Evolutionary conservation across 441 rosid genomes (phyloP).

Genomic region (Pelargonium hybrid): DNA sequence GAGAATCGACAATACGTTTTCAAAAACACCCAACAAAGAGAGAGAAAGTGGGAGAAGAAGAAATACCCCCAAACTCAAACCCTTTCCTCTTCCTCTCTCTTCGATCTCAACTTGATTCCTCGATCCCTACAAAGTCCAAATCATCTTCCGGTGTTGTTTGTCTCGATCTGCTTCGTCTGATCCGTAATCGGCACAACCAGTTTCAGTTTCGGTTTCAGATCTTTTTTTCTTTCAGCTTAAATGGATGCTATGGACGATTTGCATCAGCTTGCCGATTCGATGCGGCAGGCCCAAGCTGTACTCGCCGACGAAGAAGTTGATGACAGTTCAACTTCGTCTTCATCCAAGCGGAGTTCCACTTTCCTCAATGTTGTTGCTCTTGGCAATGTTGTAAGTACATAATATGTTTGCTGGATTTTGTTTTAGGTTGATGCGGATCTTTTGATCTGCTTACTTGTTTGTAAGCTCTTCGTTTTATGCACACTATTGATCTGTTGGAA

Average conservation of each 20-base stretch:
- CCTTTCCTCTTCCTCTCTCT: neutral
- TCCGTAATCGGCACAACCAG: neutral
- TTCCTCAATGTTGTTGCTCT: conserved; percentile 64
- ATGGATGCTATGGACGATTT: conserved; percentile 84
- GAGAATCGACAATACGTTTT: neutral
- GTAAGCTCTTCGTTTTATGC: neutral
- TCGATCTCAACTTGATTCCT: neutral
- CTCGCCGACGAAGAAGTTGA: conserved; percentile 79
- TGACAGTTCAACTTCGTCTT: conserved; percentile 35
- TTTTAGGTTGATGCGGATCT: neutral
- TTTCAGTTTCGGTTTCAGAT: neutral
- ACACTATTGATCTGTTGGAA: neutral
- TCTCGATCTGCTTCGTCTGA: conserved; percentile 8
- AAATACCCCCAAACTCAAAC: neutral
- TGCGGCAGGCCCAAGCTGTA: conserved; percentile 56
- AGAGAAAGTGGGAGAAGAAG: neutral
- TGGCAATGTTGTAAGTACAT: conserved; percentile 56
- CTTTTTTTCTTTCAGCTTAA: neutral
- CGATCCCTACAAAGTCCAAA: neutral
- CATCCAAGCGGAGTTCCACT: conserved; percentile 36
- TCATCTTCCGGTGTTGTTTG: neutral
- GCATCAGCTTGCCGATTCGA: conserved; percentile 52
- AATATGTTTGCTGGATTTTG: neutral
- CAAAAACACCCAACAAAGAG: neutral
- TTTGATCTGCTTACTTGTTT: neutral